phyloP scores from a whole-genome alignment of 305 asterid species.

The Nicotiana rustica region DNA sequence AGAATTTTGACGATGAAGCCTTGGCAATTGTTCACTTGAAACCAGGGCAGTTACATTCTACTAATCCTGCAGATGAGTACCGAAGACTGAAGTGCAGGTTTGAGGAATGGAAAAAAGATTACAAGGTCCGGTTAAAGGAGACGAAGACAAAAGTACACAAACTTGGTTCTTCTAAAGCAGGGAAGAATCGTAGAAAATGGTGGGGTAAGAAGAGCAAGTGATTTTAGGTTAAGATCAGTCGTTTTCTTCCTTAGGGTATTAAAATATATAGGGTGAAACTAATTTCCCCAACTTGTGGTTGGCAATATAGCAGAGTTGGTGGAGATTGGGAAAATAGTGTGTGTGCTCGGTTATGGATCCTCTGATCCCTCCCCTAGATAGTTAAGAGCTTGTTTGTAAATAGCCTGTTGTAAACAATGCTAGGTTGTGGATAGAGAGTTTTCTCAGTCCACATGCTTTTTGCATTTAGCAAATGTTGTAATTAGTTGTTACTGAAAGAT shows the following conservation, averaged over 20 bases:
- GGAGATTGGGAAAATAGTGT: background rate
- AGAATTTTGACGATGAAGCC: slow-evolving; percentile 72
- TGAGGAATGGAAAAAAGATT: slow-evolving; percentile 82
- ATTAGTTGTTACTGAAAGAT: slow-evolving; percentile 12
- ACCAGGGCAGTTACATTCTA: slow-evolving; percentile 51
- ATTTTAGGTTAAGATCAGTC: slow-evolving; percentile 36
- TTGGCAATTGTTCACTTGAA: slow-evolving; percentile 64
- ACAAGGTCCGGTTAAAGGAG: slow-evolving; percentile 70
- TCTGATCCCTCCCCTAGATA: slow-evolving; percentile 16
- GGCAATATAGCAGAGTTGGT: slow-evolving; percentile 7
- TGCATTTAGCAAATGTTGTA: slow-evolving; percentile 26
- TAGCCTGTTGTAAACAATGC: slow-evolving; percentile 32
- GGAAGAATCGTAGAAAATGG: slow-evolving; percentile 72
- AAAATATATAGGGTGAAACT: slow-evolving; percentile 9
- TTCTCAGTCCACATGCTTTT: background rate
- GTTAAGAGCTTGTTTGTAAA: slow-evolving; percentile 25
- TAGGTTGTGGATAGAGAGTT: background rate
- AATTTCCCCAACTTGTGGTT: slow-evolving; percentile 28
- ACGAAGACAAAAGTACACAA: slow-evolving; percentile 66
- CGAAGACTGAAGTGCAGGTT: slow-evolving; percentile 68
- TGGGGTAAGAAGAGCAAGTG: slow-evolving; percentile 76
- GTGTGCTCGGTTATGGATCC: background rate
- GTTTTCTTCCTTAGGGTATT: slow-evolving; percentile 18
- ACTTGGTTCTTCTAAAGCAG: slow-evolving; percentile 60
- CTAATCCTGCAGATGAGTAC: slow-evolving; percentile 58